Conservation (phyloP, 371 early-diverging fungal genomes). For the Dichotomocladium elegans region DNA sequence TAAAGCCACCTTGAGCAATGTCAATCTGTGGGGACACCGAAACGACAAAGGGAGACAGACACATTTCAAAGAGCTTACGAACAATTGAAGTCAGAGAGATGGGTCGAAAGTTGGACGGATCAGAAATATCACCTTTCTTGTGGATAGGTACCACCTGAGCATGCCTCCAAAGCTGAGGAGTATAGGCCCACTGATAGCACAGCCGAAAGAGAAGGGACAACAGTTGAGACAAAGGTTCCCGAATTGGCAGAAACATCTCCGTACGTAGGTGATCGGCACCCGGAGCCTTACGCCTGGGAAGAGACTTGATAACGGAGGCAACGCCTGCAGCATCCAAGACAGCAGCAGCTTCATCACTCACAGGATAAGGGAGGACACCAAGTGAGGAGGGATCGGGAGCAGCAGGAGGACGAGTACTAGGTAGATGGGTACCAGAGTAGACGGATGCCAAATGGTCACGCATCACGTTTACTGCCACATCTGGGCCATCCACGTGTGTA, state of each 20-base stretch:
- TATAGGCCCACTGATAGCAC: conserved; percentile 6
- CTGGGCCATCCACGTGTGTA: conserved; percentile 4
- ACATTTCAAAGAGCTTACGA: conserved; percentile 9
- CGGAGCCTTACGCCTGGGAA: conserved; percentile 15
- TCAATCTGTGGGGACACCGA: conserved; percentile 2
- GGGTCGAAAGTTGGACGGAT: conserved; percentile 16
- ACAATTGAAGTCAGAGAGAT: conserved; percentile 10
- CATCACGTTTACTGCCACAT: background rate
- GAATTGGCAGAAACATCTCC: conserved; percentile 8
- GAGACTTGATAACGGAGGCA: no score
- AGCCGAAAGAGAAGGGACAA: background rate
- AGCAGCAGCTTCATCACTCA: no score
- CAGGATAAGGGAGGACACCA: no score
- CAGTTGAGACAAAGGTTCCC: background rate
- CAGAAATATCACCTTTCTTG: conserved; percentile 14
- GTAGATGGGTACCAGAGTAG: background rate
- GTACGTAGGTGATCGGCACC: conserved; percentile 20
- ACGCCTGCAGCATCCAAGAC: no score
- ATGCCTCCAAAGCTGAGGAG: conserved; percentile 3
- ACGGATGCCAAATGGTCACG: background rate
- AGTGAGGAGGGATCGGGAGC: no score
- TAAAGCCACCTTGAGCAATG: conserved; percentile 29
- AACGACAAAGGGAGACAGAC: background rate
- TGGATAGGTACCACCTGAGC: conserved; percentile 14
- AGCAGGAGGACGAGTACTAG: no score